Conservation (phyloP, 2,329 filamentous ascomycete species). For the Apiospora koreana region DNA sequence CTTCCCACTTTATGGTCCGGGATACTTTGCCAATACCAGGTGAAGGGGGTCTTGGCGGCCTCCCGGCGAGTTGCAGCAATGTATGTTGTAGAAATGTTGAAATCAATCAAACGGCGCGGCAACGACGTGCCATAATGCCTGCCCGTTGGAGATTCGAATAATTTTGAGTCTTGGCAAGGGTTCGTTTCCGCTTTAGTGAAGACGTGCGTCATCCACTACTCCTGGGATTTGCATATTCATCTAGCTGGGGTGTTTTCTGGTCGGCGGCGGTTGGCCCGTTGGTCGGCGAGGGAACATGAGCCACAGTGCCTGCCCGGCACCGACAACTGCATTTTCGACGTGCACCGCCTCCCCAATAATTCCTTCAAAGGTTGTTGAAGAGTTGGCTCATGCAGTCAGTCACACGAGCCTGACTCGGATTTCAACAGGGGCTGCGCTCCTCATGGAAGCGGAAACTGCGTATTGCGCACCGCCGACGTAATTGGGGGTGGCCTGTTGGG, state of each 20-base stretch:
- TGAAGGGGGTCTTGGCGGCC: neutral
- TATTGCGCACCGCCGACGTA: neutral
- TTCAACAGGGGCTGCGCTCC: neutral
- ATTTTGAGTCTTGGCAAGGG: neutral
- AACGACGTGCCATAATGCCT: neutral
- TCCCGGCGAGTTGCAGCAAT: neutral
- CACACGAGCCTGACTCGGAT: constrained; percentile 1
- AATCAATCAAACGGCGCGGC: neutral
- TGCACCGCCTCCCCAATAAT: neutral
- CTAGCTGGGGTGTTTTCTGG: neutral
- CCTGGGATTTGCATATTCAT: neutral
- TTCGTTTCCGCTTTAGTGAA: constrained; percentile 1
- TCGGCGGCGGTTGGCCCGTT: neutral
- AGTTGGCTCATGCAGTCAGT: neutral
- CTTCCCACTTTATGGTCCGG: neutral
- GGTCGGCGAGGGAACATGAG: neutral
- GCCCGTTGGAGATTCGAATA: constrained; percentile 1
- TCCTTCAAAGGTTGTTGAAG: neutral
- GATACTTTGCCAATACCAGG: neutral
- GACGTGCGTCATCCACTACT: neutral
- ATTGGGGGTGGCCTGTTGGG: neutral
- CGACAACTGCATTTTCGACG: neutral
- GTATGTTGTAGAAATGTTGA: neutral
- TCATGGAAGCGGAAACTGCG: neutral
- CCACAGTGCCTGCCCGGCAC: neutral